phyloP scores from a whole-genome alignment of 2,329 filamentous ascomycete genomes.

The Colletotrichum endophyticum region DNA sequence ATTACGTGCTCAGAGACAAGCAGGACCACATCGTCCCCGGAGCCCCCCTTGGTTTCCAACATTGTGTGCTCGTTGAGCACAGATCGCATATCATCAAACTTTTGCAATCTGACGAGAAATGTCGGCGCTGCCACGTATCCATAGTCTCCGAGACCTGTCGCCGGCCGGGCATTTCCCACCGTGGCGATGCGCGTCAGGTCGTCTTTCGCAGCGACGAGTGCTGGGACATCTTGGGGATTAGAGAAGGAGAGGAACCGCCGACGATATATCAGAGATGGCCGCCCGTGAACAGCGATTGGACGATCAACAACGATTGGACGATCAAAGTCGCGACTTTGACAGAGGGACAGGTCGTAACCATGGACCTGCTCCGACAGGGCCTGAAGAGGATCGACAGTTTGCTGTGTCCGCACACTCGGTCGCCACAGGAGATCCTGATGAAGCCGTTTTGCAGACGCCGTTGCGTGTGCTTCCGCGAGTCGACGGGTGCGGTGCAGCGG shows the following conservation, averaged over 20 bases:
- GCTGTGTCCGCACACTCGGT: not conserved
- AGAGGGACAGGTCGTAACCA: not conserved
- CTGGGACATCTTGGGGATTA: not conserved
- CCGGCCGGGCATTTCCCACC: too few relatives aligned
- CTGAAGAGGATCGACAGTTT: not conserved
- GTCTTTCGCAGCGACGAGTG: not conserved
- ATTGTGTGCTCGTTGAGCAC: rapidly evolving
- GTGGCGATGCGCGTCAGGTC: not conserved
- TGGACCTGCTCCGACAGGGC: not conserved
- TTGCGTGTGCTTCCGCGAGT: not conserved
- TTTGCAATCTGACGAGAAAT: not conserved
- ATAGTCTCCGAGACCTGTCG: not conserved
- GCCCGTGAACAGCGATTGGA: not conserved
- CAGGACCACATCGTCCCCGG: not conserved
- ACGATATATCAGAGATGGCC: not conserved
- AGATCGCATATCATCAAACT: not conserved
- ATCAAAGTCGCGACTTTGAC: not conserved
- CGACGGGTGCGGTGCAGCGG: not conserved
- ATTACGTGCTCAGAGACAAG: not conserved
- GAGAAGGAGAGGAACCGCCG: not conserved
- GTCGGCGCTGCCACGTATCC: not conserved
- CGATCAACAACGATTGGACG: not conserved
- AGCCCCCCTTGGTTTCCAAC: not conserved
- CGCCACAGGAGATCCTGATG: not conserved
- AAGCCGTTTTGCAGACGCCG: not conserved